Percentiles rank a stretch among this genome's conserved stretches.
Conservation (phyloP, 139 green algal genomes). For the Chlorella sorokiniana region DNA sequence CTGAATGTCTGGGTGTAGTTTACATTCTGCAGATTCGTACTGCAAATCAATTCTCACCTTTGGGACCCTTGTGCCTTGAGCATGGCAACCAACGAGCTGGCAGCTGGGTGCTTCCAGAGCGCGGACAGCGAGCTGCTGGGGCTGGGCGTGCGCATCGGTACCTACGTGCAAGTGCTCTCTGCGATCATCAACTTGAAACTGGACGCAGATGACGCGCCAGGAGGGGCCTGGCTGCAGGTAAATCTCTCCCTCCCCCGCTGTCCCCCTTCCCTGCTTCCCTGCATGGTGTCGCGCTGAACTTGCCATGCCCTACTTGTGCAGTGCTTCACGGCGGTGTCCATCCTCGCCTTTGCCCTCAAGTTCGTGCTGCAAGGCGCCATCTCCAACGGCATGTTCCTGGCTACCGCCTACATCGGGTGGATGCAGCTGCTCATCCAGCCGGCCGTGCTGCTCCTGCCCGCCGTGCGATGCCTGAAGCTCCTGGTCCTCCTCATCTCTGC, state of each 20-base stretch:
- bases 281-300: too few relatives aligned
- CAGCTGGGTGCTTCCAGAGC: neutral
- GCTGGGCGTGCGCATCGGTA: neutral
- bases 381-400: constrained; percentile 15
- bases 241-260: too few relatives aligned
- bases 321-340: neutral
- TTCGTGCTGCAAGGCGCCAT: neutral
- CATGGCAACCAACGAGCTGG: neutral
- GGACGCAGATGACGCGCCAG: constrained; percentile 2
- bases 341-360: constrained; percentile 14
- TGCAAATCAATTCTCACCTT: too few relatives aligned
- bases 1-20: too few relatives aligned
- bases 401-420: constrained; percentile 6
- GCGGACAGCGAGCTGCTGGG: constrained; percentile 11
- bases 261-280: too few relatives aligned
- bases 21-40: too few relatives aligned
- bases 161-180: constrained; percentile 6
- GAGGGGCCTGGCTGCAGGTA: neutral
- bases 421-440: constrained; percentile 13
- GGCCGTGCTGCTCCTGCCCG: constrained; percentile 10
- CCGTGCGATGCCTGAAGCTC: neutral
- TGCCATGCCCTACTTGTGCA: neutral
- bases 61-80: neutral
- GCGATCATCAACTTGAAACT: constrained; percentile 2
- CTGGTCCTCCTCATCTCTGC: neutral